phyloP scores from a whole-genome alignment of 495 filamentous ascomycete species.

The Hypoxylon crocopeplum region DNA sequence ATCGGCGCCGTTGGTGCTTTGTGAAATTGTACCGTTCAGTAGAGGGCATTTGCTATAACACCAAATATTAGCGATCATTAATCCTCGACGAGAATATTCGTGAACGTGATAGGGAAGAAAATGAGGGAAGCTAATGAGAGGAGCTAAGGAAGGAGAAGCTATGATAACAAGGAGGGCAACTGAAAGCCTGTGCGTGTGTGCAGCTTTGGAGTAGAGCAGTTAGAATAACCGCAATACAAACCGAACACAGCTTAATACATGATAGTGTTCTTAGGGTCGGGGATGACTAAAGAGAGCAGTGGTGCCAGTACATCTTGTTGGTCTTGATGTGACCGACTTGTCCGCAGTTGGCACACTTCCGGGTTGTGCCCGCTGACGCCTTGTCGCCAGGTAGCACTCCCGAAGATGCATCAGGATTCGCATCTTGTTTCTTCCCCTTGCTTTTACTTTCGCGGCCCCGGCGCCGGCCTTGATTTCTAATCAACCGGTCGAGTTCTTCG shows the following conservation, averaged over 20 bases:
- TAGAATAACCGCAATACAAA: background rate
- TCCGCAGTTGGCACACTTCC: constrained; percentile 97
- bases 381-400: constrained; percentile 57
- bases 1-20: constrained; percentile 64
- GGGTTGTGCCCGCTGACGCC: constrained; percentile 68
- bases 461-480: constrained; percentile 89
- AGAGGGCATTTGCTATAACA: constrained; percentile 75
- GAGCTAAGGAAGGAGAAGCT: no score
- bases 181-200: no score
- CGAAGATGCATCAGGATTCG: constrained; percentile 55
- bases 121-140: no score
- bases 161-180: no score
- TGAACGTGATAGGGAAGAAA: background rate
- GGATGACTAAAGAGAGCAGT: constrained; percentile 17
- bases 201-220: no score
- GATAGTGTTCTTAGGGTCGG: constrained; percentile 8
- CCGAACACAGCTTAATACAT: background rate
- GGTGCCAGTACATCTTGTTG: constrained; percentile 83
- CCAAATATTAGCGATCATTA: constrained; percentile 44
- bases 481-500: constrained; percentile 78
- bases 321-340: constrained; percentile 97
- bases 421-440: constrained; percentile 64
- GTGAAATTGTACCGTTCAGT: constrained; percentile 84
- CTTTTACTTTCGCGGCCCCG: constrained; percentile 85
- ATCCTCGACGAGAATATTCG: constrained; percentile 2